These are phyloP conservation scores for Pseudogymnoascus sp. DNA, from an alignment of 2,329 filamentous ascomycete genomes.

Conservation along the genomic window DNA sequence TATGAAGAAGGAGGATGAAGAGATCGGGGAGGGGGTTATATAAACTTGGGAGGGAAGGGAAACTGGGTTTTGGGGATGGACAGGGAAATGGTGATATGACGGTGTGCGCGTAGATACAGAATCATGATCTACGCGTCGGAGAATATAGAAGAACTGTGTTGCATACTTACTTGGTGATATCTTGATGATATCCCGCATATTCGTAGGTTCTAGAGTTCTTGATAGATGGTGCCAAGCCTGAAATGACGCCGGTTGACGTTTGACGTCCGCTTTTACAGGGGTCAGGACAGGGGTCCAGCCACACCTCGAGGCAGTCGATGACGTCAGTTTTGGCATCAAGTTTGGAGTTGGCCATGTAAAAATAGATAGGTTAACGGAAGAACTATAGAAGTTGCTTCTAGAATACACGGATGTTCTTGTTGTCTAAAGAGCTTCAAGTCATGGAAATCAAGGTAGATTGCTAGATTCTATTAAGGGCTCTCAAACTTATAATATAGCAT, in stretches of 20 bases:
- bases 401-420: neutral
- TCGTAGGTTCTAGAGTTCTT: neutral
- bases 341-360: neutral
- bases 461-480: too few species aligned
- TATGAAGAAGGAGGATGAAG: constrained; percentile 6
- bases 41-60: neutral
- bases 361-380: neutral
- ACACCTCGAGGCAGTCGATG: neutral
- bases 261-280: neutral
- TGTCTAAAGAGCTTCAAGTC: too few species aligned
- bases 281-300: neutral
- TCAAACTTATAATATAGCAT: too few species aligned
- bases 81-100: neutral
- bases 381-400: neutral
- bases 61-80: neutral
- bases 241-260: constrained; percentile 2
- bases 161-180: neutral
- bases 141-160: neutral
- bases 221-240: constrained; percentile 1
- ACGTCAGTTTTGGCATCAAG: neutral
- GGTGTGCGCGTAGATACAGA: neutral
- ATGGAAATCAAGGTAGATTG: too few species aligned
- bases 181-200: neutral
- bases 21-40: neutral
- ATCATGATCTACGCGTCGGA: neutral